Conservation (phyloP, 805 yeast genomes). For the Metschnikowia colocasiae region DNA sequence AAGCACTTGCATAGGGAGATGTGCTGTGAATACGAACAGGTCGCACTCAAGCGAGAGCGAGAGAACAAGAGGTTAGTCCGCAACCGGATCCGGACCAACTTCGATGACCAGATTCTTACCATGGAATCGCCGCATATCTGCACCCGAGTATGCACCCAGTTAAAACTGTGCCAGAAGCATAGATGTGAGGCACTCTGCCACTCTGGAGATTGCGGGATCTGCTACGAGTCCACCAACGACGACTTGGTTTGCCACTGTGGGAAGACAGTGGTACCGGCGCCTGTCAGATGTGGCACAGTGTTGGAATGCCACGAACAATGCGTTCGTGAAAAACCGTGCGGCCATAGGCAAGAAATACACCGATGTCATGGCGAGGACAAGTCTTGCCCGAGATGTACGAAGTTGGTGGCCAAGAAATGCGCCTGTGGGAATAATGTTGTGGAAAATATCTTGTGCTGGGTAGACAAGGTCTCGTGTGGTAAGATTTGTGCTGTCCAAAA, state of each 20-base stretch:
- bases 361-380: conserved; percentile 66
- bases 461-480: conserved; percentile 62
- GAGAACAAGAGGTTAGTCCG: conserved; percentile 48
- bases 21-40: conserved; percentile 69
- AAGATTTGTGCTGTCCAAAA: conserved; percentile 29
- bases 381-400: conserved; percentile 75
- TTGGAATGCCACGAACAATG: conserved; percentile 66
- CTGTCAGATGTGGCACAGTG: conserved; percentile 77
- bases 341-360: conserved; percentile 68
- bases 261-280: conserved; percentile 69
- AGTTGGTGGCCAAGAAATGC: conserved; percentile 51
- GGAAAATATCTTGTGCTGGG: conserved; percentile 67
- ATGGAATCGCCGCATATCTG: conserved; percentile 78
- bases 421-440: conserved; percentile 57
- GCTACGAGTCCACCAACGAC: conserved; percentile 75
- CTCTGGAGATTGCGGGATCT: conserved; percentile 74
- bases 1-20: conserved; percentile 67
- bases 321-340: conserved; percentile 55
- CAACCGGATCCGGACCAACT: conserved; percentile 37
- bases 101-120: conserved; percentile 48
- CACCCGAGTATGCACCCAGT: conserved; percentile 57
- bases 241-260: conserved; percentile 83
- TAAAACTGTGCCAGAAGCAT: conserved; percentile 61
- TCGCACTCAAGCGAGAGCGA: conserved; percentile 56
- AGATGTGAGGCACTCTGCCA: conserved; percentile 70